Conservation (phyloP, 2,329 filamentous ascomycete genomes). For the Arachnopeziza araneosa region DNA sequence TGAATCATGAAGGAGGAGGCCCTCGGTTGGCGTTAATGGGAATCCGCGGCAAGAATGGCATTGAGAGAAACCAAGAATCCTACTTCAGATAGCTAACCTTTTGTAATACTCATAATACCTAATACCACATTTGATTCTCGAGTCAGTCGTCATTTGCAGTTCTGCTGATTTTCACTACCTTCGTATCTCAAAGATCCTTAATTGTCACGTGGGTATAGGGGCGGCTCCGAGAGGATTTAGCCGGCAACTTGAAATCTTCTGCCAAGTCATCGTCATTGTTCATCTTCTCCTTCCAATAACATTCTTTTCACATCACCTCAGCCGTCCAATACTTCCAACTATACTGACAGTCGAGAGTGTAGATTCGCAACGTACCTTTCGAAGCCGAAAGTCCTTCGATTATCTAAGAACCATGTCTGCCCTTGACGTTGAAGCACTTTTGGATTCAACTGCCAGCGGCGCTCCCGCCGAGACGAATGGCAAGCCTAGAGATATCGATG, state of each 20-base stretch:
- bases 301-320: background rate
- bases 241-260: background rate
- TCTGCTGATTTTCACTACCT: too few relatives aligned
- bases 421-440: conserved; percentile 81
- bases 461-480: conserved; percentile 39
- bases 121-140: background rate
- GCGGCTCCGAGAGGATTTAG: background rate
- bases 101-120: background rate
- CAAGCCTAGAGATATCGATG: conserved; percentile 50
- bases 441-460: conserved; percentile 74
- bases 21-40: background rate
- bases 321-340: background rate
- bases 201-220: background rate
- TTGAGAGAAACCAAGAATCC: background rate
- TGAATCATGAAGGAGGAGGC: background rate
- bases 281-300: background rate
- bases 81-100: background rate
- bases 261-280: background rate
- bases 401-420: conserved; percentile 50
- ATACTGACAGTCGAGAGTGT: background rate
- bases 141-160: background rate
- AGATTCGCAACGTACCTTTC: background rate
- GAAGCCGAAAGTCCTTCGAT: background rate
- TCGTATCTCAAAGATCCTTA: background rate
- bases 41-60: background rate